phyloP scores from a whole-genome alignment of 352 stramenopile genomes.

The Pythium volutum region DNA sequence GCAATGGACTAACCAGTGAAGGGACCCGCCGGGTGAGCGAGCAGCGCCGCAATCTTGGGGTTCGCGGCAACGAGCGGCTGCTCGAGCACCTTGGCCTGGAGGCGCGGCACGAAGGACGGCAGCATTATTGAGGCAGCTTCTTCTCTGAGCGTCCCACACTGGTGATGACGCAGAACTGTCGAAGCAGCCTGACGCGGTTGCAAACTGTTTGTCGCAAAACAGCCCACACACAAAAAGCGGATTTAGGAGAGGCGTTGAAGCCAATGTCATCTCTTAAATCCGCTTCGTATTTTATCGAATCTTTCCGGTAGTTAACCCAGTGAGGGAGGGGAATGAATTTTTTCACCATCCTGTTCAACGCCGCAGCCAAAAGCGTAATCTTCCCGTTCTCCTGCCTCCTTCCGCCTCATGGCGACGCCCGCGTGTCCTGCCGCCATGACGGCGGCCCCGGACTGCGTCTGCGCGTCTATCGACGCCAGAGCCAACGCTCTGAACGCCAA shows the following conservation, averaged over 20 bases:
- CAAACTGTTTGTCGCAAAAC: background rate
- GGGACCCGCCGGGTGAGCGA: slow-evolving; percentile 77
- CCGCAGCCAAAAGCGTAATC: background rate
- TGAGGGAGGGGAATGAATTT: background rate
- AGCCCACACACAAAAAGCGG: background rate
- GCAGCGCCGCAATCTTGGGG: slow-evolving; percentile 52
- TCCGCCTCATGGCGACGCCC: background rate
- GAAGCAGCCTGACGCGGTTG: background rate
- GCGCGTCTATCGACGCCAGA: background rate
- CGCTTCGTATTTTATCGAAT: background rate
- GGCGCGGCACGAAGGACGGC: slow-evolving; percentile 64
- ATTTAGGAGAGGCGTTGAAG: background rate
- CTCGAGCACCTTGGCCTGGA: slow-evolving; percentile 74
- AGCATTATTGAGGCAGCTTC: slow-evolving; percentile 31
- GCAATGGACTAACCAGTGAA: slow-evolving; percentile 65
- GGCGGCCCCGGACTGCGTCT: slow-evolving; percentile 2
- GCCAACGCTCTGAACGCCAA: background rate
- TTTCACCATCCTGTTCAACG: slow-evolving; percentile 18
- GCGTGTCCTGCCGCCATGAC: background rate
- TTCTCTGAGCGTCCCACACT: background rate
- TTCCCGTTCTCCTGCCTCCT: background rate
- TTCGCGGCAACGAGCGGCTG: slow-evolving; percentile 67
- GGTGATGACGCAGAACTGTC: slow-evolving; percentile 3
- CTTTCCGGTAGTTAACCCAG: background rate
- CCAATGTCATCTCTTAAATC: background rate